phyloP scores from a whole-genome alignment of 106 monocot species.

The Cymbidium sinense region DNA sequence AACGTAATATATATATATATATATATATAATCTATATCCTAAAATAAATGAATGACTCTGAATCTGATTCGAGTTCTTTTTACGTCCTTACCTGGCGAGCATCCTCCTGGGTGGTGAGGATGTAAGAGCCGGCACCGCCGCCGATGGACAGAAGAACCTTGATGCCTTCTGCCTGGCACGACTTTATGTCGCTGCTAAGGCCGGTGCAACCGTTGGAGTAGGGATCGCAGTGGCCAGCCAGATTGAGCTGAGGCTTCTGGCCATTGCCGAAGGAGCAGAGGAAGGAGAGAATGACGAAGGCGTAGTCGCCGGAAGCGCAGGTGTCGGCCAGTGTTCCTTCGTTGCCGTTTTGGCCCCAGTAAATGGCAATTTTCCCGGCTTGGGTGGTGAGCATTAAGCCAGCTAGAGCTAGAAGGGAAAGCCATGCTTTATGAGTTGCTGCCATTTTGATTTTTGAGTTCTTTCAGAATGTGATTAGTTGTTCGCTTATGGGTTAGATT shows the following conservation, averaged over 20 bases:
- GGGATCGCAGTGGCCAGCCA: conserved; percentile 22
- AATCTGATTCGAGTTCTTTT: not conserved
- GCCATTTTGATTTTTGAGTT: not conserved
- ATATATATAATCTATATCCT: no score
- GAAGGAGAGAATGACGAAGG: conserved; percentile 20
- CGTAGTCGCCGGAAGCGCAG: conserved; percentile 47
- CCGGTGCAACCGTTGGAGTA: conserved; percentile 8
- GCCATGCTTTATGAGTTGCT: not conserved
- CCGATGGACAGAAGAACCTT: conserved; percentile 32
- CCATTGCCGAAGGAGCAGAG: conserved; percentile 15
- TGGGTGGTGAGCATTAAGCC: not conserved
- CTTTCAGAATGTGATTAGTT: not conserved
- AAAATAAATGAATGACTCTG: no score
- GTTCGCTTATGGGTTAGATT: not conserved
- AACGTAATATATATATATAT: no score
- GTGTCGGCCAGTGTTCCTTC: conserved; percentile 33
- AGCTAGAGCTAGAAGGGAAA: not conserved
- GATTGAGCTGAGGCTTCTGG: conserved; percentile 10
- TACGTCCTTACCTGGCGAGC: not conserved
- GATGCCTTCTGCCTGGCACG: conserved; percentile 17
- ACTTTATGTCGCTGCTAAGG: conserved; percentile 17
- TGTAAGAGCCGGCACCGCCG: conserved; percentile 18
- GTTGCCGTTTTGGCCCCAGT: conserved; percentile 51
- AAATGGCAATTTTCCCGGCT: conserved; percentile 34
- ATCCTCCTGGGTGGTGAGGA: conserved; percentile 13